A percentile compares a stretch with the other conserved stretches of the same genome.
phyloP scores from a whole-genome alignment of 208 protist genomes.

The Acanthamoeba culbertsoni region DNA sequence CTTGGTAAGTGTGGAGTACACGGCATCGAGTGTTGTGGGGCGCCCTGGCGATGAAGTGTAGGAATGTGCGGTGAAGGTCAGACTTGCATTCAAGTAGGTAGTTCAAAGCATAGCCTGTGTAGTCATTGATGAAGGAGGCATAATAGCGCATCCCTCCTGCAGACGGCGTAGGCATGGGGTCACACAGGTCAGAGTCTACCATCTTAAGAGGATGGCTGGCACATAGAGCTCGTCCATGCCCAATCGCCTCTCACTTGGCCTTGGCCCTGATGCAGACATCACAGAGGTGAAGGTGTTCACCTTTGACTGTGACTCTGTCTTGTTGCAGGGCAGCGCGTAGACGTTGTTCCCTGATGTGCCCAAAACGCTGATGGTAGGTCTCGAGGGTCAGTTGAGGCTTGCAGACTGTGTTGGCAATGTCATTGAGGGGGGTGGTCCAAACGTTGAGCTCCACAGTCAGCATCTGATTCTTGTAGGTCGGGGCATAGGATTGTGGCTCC shows the following conservation, averaged over 20 bases:
- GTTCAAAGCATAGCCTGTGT: not conserved
- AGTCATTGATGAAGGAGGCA: not conserved
- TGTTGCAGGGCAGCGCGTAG: not conserved
- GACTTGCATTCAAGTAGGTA: not conserved
- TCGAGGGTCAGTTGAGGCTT: not conserved
- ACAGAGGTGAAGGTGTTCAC: not conserved
- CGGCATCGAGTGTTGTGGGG: not conserved
- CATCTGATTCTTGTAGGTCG: not conserved
- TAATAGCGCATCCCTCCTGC: not conserved
- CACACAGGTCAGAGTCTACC: not conserved
- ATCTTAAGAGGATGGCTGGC: not conserved
- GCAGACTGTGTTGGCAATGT: not conserved
- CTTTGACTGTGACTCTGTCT: not conserved
- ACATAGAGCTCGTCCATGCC: not conserved
- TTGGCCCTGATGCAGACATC: constrained; percentile 12
- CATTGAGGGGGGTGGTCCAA: too few relatives aligned
- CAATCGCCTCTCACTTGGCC: not conserved
- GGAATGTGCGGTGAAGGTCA: not conserved
- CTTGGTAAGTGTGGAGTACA: not conserved
- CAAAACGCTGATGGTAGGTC: not conserved
- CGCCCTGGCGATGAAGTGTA: not conserved
- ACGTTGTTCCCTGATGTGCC: not conserved
- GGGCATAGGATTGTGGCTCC: not conserved
- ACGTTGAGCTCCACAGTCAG: not conserved
- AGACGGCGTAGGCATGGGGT: not conserved